Evolutionary conservation across 225 moss, liverwort and hornwort genomes (phyloP).

Genomic region (Polytrichum commune): DNA sequence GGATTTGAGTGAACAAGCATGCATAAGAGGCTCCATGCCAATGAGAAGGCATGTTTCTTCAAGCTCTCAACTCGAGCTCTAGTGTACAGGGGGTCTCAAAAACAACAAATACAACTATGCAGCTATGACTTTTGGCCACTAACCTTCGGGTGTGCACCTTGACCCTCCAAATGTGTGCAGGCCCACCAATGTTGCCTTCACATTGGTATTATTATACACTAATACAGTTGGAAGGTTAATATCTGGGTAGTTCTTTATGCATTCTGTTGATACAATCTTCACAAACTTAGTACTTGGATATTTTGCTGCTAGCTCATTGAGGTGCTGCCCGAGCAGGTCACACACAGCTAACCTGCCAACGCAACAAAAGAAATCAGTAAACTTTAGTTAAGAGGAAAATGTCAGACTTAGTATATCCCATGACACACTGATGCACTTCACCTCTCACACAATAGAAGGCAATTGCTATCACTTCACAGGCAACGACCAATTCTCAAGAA

Average conservation of each 20-base stretch:
- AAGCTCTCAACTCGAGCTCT: too few species aligned
- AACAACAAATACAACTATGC: not conserved
- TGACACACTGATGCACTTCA: too few species aligned
- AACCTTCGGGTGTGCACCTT: constrained; percentile 87
- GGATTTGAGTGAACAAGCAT: too few species aligned
- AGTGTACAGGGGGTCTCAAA: too few species aligned
- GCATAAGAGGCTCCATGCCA: too few species aligned
- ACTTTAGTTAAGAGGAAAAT: too few species aligned
- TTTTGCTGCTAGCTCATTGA: constrained; percentile 80
- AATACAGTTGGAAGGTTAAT: constrained; percentile 90
- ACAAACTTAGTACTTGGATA: constrained; percentile 97
- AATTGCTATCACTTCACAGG: too few species aligned
- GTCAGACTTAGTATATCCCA: too few species aligned
- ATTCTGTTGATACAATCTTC: constrained; percentile 96
- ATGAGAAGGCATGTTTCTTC: too few species aligned
- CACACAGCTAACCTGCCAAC: constrained; percentile 70
- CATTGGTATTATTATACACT: constrained; percentile 84
- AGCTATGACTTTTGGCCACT: not conserved
- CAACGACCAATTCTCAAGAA: too few species aligned
- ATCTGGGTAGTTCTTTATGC: constrained; percentile 96
- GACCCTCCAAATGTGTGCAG: constrained; percentile 83
- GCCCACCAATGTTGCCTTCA: constrained; percentile 91
- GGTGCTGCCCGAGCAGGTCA: constrained; percentile 74
- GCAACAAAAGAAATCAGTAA: constrained; percentile 1
- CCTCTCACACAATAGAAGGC: too few species aligned